Base-by-base conservation (phyloP, 2,329 filamentous ascomycete species). In the Fusarium algeriense region DNA sequence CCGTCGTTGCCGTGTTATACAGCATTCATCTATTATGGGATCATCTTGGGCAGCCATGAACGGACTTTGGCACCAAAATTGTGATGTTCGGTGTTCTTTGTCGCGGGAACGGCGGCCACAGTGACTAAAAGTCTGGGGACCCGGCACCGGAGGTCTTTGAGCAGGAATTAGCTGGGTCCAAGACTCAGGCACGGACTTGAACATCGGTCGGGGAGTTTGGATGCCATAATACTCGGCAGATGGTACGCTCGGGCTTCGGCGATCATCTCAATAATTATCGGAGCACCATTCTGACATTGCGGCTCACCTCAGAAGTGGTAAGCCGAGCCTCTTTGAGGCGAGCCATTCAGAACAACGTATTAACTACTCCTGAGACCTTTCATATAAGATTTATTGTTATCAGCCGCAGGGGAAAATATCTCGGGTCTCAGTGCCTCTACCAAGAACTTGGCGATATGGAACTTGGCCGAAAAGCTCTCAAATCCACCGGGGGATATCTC, bases 381-480 rank as follows among this genome's bases (percentile, higher is more conserved):
- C 38, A 32, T 34, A 46, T 52, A 44, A 40, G 17, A 41, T 43
- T 56, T 26, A 46, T 26, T 35, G 23, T 26, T 66, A 55, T 55
- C 54, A 69, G 30, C 64, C 38, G 23, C 49, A 69, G 45, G 20
- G 20, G 23, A 38, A 53, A 56, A 60, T 50, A 5, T 64, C 35
- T 32, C 41, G 15, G n/a, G 15, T 50, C 46, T 32, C 20, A 19
- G 15, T 30, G 5, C 17, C 44, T 28, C 55, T 35, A 45, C 58
- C 55, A 69, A 45, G 54, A 23, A 40, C 46, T 45, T 60, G 65
- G 55, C 41, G 38, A 71, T 59, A 58, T 69, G 60, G 69, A 72
- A 72, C 40, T 71, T 72, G 60, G 32, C 69, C 69, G 69, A 71
- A 71, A 70, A 53, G 28, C 37, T 55, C 61, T 41, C 66, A 54